A percentile compares a stretch with the other conserved stretches of the same genome.
Conservation (phyloP, 2,329 filamentous ascomycete genomes). For the Aspergillus fijiensis region DNA sequence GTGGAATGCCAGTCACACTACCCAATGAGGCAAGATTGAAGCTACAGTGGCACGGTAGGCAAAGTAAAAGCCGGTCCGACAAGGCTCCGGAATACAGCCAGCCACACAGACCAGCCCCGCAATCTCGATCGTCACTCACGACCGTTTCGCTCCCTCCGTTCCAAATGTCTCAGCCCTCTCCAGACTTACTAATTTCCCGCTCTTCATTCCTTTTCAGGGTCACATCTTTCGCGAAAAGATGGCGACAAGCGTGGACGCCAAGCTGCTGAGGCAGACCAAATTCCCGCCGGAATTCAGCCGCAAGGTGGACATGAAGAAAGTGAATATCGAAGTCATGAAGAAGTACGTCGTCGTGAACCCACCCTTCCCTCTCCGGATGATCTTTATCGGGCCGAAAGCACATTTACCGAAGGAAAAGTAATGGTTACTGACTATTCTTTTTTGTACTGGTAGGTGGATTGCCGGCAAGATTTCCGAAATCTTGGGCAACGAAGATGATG, state of each 20-base stretch:
- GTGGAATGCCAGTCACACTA: not conserved
- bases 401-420: too few species aligned
- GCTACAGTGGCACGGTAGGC: not conserved
- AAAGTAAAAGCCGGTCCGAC: slow-evolving; percentile 18
- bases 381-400: too few species aligned
- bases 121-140: slow-evolving; percentile 9
- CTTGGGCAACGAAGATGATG: slow-evolving; percentile 89
- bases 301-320: slow-evolving; percentile 96
- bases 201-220: not conserved
- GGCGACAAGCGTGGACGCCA: slow-evolving; percentile 83
- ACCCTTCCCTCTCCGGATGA: too few species aligned
- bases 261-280: slow-evolving; percentile 85
- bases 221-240: slow-evolving; percentile 52
- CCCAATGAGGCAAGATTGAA: slow-evolving; percentile 17
- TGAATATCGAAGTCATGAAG: slow-evolving; percentile 97
- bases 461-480: slow-evolving; percentile 82
- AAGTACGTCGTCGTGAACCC: slow-evolving; percentile 59
- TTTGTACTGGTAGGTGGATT: slow-evolving; percentile 71
- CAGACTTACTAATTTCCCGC: not conserved
- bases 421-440: not conserved
- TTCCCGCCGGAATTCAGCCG: slow-evolving; percentile 90
- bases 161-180: not conserved
- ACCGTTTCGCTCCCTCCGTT: slow-evolving; percentile 7
- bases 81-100: slow-evolving; percentile 8
- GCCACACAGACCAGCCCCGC: slow-evolving; percentile 13